A percentile compares a stretch with the other conserved stretches of the same genome.
phyloP scores from a whole-genome alignment of 129 eudicot species.

The Tanacetum coccineum region DNA sequence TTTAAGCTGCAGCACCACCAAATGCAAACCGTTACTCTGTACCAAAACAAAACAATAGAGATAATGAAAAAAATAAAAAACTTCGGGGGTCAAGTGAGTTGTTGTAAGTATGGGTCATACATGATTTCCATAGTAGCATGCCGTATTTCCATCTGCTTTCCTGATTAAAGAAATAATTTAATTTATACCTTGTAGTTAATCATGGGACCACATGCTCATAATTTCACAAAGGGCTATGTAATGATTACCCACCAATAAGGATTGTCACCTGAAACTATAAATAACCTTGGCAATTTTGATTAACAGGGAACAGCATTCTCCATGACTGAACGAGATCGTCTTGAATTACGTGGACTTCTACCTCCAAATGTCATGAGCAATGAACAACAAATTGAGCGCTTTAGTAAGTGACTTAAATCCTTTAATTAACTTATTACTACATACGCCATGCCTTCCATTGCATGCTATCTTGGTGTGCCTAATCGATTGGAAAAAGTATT shows the following conservation, averaged over 20 bases:
- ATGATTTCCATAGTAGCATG: too few species aligned
- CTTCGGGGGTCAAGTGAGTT: too few species aligned
- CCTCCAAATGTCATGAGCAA: constrained; percentile 93
- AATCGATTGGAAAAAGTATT: not conserved
- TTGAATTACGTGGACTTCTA: constrained; percentile 89
- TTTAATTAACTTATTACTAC: not conserved
- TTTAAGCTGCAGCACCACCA: too few species aligned
- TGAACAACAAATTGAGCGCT: constrained; percentile 89
- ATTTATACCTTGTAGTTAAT: not conserved
- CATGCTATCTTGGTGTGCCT: not conserved
- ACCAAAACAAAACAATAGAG: too few species aligned
- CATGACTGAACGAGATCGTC: constrained; percentile 96
- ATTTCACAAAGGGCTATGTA: constrained; percentile 5
- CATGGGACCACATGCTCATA: constrained; percentile 3
- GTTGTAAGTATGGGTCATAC: too few species aligned
- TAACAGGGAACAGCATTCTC: constrained; percentile 88
- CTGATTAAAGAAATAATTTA: too few species aligned
- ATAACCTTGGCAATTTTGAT: constrained; percentile 20
- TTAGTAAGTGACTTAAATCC: constrained; percentile 53
- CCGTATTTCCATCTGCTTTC: too few species aligned
- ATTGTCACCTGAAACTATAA: constrained; percentile 6
- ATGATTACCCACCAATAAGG: not conserved
- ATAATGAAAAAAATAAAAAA: too few species aligned
- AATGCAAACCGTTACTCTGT: too few species aligned
- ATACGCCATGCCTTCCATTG: not conserved